Base-by-base conservation (phyloP, 2,329 filamentous ascomycete genomes). In the Fusarium sp. region DNA sequence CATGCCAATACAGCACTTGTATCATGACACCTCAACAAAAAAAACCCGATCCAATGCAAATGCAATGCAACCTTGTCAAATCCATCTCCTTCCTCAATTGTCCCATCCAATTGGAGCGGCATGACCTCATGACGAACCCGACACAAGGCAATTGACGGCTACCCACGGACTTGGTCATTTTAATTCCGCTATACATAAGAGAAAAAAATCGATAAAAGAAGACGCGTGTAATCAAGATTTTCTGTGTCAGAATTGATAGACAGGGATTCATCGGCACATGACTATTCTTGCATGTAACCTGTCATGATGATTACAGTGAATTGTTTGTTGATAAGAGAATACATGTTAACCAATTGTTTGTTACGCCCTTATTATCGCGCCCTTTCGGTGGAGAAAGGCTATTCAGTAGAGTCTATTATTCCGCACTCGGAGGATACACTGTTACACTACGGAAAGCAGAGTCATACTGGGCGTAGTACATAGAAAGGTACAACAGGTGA, bases 61-160 rank as follows among this genome's bases (percentile, higher is more conserved):
- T 51, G 48, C 48, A 51, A 71, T 71, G 63, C 60, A 66, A 69
- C 68, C 59, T 63, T 32, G 32, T 45, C 40, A 48, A 50, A 40
- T n/a, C 34, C n/a, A 40, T 27, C 30, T 49, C 18, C 28, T 47
- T 37, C 30, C 16, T 20, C 46, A 42, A 40, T 48, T 37, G 42
- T 18, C 40, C 13, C 28, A 32, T 56, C 18, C 30, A 46, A 42
- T 43, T 47, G 47, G 53, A 32, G 23, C 34, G 40, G 34, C 16
- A 55, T 66, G 66, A 68, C 55, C 59, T 71, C 65, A 67, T 61
- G 51, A 34, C 40, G 27, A 30, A 30, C 23, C 62, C 43, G 34
- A 45, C 43, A 59, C 47, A 68, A 58, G 73, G 73, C 65, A 75
- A 74, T 71, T 70, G 69, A 59, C 73, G 73, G 73, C 70, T 75